Evolutionary conservation across 1,284 basidiomycete species (phyloP).

Genomic region (Kalmanozyma brasiliensis): DNA sequence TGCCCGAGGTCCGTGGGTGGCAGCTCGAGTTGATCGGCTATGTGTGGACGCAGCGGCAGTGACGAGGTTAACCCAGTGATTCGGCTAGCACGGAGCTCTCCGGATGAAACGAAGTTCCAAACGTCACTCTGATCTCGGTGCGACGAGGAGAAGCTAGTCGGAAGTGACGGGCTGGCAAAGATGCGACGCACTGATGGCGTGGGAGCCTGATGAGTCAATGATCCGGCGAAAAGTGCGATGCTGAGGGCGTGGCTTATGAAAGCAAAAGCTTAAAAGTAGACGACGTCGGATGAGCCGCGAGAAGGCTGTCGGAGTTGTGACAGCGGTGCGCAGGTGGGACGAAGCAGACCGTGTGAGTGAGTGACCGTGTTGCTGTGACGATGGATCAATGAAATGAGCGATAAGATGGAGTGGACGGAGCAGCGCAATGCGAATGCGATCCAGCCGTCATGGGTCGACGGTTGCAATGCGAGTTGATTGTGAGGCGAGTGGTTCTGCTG

Average conservation of each 20-base stretch:
- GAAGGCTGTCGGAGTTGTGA: conserved; percentile 1
- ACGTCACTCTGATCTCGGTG: no score
- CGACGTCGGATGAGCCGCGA: conserved; percentile 5
- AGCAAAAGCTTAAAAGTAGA: neutral
- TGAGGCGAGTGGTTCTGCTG: neutral
- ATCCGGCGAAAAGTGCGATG: neutral
- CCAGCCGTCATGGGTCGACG: conserved; percentile 11
- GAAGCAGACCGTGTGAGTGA: conserved; percentile 8
- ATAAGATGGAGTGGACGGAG: conserved; percentile 3
- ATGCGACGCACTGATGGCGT: no score
- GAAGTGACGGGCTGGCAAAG: no score
- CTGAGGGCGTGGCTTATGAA: neutral
- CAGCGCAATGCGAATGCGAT: neutral
- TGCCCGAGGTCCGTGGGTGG: conserved; percentile 5
- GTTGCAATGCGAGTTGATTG: neutral
- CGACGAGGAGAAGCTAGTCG: no score
- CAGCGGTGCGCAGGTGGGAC: conserved; percentile 7
- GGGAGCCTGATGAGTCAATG: no score
- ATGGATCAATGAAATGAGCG: conserved; percentile 4
- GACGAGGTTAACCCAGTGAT: no score
- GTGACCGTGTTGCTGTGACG: neutral
- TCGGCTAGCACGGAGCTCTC: no score
- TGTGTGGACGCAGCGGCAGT: no score
- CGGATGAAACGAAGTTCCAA: no score
- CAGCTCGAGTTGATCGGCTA: no score